Base-by-base conservation (phyloP, 228 moss, liverwort and hornwort species). In the Sphagnum fallax region DNA sequence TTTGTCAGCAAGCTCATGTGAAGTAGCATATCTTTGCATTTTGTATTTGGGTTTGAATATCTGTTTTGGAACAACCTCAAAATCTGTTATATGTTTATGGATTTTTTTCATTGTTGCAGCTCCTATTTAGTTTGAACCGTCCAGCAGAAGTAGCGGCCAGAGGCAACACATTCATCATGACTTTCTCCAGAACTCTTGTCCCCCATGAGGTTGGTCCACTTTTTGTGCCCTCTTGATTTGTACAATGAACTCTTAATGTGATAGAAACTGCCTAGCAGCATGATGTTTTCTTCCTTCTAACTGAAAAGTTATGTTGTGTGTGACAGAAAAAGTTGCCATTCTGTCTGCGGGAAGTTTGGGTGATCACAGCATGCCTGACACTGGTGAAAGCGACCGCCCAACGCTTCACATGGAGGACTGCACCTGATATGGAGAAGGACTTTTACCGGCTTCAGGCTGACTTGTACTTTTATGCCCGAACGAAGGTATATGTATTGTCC, bases 271-370 rank as follows among this genome's bases (percentile, higher is more conserved):
- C 59, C 16, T 69, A 69, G 59, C 76, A 74, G 51, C 60, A 67
- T 74, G 10, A 58, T 58, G 2, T 58, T 10, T 58, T 9, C 57
- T 14, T 58, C 10, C 57, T 58, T 58, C 57, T 14, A 4, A 9
- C 14, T 58, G 10, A 9, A 9, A 58, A 58, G 14, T 58, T 58
- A 58, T 58, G 7, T 52, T 13, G 48, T 61, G 50, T 5, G 8
- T 16, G 16, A 73, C 86, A 95, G 93, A 90, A 85, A 78, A 80
- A 77, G 53, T 78, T 93, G 75, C 93, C 97, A 68, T 98, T 98
- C 76, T 98, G 97, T 81, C 87, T 98, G 76, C 90, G 90, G 73
- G 97, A 98, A 78, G 74, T 91, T 50, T 98, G 97, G 97, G 97
- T 93, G 60, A 87, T 98, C 50, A 91, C 97, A 68, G 97, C 97